Base-by-base conservation (phyloP, 1,284 basidiomycete genomes). In the Puccinia brachypodii region DNA sequence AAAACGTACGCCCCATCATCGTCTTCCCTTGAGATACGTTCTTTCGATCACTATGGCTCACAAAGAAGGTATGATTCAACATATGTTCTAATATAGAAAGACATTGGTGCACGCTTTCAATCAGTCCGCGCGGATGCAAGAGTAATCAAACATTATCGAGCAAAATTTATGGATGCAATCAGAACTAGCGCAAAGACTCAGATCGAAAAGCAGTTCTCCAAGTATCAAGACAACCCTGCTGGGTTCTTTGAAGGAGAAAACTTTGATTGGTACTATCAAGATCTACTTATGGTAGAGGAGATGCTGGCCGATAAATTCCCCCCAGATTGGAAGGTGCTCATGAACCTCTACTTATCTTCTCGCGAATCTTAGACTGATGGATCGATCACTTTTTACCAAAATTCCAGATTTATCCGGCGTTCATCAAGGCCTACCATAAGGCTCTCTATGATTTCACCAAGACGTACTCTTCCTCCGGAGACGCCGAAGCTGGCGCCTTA, bases 121-220 rank as follows among this genome's bases (percentile, higher is more conserved):
- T 81, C 79, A 3, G 69, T 81, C 3, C 50, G 69, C 11, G 85
- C 85, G 53, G 86, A 85, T 84, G 94, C 95, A 8, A 92, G 96
- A 76, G 89, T 94, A 58, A 92, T 99, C 87, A 99, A 99, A 88
- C 94, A 98, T 86, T 99, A 98, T 87, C 92, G 95, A 14, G 92
- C 93, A 83, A 98, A 96, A 86, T 90, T 98, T 83, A 90, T 92
- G 83, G 93, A 94, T 85, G 90, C 90, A 38, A 93, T 99, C 86
- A 89, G 90, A 1, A 90, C 92, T 22, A 92, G 93, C 1, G 93
- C 96, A 83, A 90, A 91, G 83, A 89, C 89, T 58, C 90, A 91
- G 81, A 94, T 97, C 84, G 90, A 92, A 8, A 89, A 90, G 31
- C 91, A 91, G 22, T 94, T 91, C 86, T 87, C 89, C 62, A 89